Evolutionary conservation across 306 rosid species (phyloP), one percentile per base, ranked within the genome.

Genomic region (Sicyos baderoa): DNA sequence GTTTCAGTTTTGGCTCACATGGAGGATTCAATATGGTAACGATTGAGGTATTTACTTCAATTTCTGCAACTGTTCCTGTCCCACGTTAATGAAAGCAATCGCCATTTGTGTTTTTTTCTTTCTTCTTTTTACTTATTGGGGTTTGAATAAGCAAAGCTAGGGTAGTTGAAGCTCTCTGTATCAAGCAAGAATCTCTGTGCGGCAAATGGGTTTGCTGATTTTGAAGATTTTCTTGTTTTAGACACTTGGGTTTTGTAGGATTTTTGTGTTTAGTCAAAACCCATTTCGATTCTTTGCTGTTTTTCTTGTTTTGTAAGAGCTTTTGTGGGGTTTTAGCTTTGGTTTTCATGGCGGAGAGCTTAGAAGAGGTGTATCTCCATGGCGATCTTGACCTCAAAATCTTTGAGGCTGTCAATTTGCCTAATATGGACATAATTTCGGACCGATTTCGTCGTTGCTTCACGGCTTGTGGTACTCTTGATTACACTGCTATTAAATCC

Each of bases 381-480:
- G 99, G 99, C 15, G 97, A 90, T 84, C 88, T 93, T 14, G 87
- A 86, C 75, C 83, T 93, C 45, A 74, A 27, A 22, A 86, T 93
- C 57, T 27, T 84, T 45, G 77, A 80, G 72, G 99, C 97, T 32
- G 79, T 81, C 7, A 22, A 42, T 15, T 60, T 93, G 12, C 99
- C 99, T 0, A 93, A 93, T 78, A 90, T 90, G 99, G 97, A 93
- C 74, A 8, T 84, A n/a, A 50, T 90, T 35, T 81, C 94, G 11
- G 89, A 88, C 82, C 89, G 72, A 19, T 16, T 90, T 9, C 94
- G 97, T 72, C 94, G 90, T 54, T 93, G 96, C 75, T 67, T 90
- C 74, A 88, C 99, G 8, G 90, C 62, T 56, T 90, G 99, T 64
- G 99, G 79, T 76, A 77, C 88, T 25, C 35, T 89, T 72, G 76